Conservation (phyloP, 768 basidiomycete genomes). For the Boletus pseudo-olivaceus region DNA sequence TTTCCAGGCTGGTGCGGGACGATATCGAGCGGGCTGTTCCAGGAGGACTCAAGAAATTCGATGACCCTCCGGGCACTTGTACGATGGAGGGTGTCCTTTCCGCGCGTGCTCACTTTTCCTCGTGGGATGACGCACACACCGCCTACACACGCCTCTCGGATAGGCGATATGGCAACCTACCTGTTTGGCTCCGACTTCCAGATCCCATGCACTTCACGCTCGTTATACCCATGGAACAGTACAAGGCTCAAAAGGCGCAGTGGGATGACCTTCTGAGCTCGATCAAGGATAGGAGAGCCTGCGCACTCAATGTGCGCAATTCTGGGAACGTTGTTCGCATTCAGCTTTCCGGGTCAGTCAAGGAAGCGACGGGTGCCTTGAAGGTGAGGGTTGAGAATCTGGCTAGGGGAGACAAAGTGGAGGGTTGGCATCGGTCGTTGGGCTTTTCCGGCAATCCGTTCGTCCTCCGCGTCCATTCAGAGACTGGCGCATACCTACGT, state of each 20-base stretch:
- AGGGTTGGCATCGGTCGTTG: conserved; percentile 51
- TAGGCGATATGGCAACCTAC: conserved; percentile 32
- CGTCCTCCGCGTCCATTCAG: conserved; percentile 30
- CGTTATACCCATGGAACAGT: conserved; percentile 45
- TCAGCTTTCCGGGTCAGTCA: conserved; percentile 47
- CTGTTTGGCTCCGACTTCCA: conserved; percentile 41
- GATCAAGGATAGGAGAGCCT: conserved; percentile 36
- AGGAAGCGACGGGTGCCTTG: conserved; percentile 50
- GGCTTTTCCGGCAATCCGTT: conserved; percentile 28
- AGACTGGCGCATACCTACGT: conserved; percentile 43
- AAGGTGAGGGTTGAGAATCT: conserved; percentile 60
- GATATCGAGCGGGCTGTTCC: conserved; percentile 23
- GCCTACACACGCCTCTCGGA: conserved; percentile 37
- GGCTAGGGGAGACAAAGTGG: conserved; percentile 46
- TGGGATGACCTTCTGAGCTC: conserved; percentile 45
- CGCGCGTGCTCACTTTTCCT: conserved; percentile 44
- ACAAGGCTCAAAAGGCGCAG: conserved; percentile 44
- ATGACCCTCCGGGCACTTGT: conserved; percentile 17
- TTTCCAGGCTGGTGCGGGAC: conserved; percentile 21
- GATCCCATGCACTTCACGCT: conserved; percentile 51
- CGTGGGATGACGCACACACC: conserved; percentile 45
- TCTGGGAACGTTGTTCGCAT: conserved; percentile 33
- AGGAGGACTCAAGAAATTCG: conserved; percentile 24
- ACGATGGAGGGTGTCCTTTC: conserved; percentile 32
- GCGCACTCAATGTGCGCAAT: conserved; percentile 31